Evolutionary conservation across 1,284 basidiomycete species (phyloP), one percentile per base, ranked within the genome.

Genomic region (Amylostereum areolatum): DNA sequence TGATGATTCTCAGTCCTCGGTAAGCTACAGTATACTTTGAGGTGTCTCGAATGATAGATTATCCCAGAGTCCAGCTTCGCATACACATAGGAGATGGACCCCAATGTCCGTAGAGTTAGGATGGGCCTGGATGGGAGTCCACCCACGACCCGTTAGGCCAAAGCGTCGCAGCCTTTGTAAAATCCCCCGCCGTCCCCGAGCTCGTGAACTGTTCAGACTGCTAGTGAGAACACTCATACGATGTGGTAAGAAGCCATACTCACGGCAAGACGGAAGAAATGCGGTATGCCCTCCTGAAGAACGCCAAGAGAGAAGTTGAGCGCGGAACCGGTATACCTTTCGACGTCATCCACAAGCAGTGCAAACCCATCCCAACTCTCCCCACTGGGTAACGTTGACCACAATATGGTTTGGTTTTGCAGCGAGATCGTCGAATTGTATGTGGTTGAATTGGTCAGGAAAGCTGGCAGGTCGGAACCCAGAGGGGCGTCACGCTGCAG

Each of bases 141-240:
- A 83, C 72, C 85, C 88, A 93, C 7, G 88, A 90, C 35, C 87
- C 87, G 62, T 93, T 93, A 1, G 81, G 78, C 75, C 78, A 90
- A 27, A 89, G 69, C 4, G 77, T 83, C 5, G 87, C 91, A 2
- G 90, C 76, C 69, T 78, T 85, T 0, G 92, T 92, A 59, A 89
- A 96, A 65, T 93, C 92, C 11, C 88, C 90, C 9, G 78, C 69
- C 5, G 61, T 63, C 1, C 75, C 80, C 4, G 66, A 61, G 24
- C 62, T 73, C 44, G 75, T 77, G 50, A 78, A 80, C 87, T 91
- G 59, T 25, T 48, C 40, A 34, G 28, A 41, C 9, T 29, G 45
- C 46, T 31, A 36, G 30, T 32, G 12, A n/a, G 29, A 18, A 37
- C 33, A 12, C 11, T 12, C n/a, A 1, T 44, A 49, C 30, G 37